Evolutionary conservation across 768 basidiomycete genomes (phyloP), one percentile per base, ranked within the genome.

Genomic region (Lactifluus piperatus): DNA sequence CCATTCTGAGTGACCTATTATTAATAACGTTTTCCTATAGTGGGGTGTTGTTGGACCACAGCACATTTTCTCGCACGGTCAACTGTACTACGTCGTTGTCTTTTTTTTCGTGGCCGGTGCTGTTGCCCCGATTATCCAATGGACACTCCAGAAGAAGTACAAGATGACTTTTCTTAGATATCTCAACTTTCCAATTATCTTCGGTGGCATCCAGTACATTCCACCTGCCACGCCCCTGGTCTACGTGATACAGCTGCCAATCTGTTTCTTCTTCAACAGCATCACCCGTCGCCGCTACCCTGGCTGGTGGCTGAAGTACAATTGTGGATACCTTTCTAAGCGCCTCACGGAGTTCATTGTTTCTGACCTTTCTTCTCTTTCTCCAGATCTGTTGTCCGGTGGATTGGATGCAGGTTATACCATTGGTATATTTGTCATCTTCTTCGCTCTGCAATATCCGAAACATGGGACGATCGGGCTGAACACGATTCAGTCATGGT

Each of bases 21-120:
- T 52, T n/a, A 3, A n/a, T n/a, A 16, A 58, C n/a, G 6, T 45
- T 2, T 8, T 27, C 30, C 34, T 29, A 46, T 10, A 45, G 58
- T 59, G 51, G 47, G 58, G 27, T 24, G 50, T 52, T 14, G 32
- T 52, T 9, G 51, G 36, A n/a, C 51, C 37, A 16, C 51, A 26
- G 11, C 34, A 24, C 39, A 20, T 47, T 44, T 34, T 18, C n/a
- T 43, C 24, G 37, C 20, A 36, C 30, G 63, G 13, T 14, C 22
- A 24, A 3, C 36, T 22, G 10, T 20, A 18, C 36, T 50, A 34
- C 59, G 53, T 73, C 4, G 76, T 90, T n/a, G 68, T 78, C 2
- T 90, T 88, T 75, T 93, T 30, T 8, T 30, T 93, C 86, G 79
- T 90, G 57, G 66, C 88, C 58, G 91, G 91, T 24, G 78, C 83